These are phyloP conservation scores for Kwoniella dendrophila DNA, from an alignment of 768 basidiomycete genomes.

Conservation along the genomic window DNA sequence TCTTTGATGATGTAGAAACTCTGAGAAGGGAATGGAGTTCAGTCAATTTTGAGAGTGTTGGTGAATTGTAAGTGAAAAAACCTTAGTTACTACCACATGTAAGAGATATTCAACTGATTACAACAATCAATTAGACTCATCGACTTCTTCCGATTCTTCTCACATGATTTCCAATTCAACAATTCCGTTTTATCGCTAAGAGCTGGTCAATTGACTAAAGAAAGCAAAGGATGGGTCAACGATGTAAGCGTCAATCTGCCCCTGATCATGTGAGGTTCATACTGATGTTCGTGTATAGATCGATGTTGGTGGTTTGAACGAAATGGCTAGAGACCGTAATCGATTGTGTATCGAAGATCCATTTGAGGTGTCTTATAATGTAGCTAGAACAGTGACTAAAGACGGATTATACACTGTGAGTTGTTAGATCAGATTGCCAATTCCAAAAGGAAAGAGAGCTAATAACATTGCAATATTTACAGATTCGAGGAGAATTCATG, in stretches of 20 bases:
- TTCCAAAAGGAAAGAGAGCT: neutral
- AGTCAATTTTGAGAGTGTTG: constrained; percentile 87
- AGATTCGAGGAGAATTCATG: constrained; percentile 99
- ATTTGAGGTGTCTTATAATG: constrained; percentile 94
- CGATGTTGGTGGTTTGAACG: constrained; percentile 57
- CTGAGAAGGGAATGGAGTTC: constrained; percentile 90
- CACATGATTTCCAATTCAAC: constrained; percentile 89
- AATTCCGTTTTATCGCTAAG: constrained; percentile 89
- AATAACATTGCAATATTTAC: constrained; percentile 1
- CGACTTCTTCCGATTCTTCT: constrained; percentile 96
- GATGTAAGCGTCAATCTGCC: constrained; percentile 64
- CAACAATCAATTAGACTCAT: constrained; percentile 67
- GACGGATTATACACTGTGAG: constrained; percentile 92
- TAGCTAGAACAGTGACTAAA: constrained; percentile 91
- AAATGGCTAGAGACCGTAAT: constrained; percentile 74
- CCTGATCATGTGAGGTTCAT: neutral
- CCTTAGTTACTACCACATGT: neutral
- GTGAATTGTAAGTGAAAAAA: constrained; percentile 73
- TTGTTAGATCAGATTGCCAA: neutral
- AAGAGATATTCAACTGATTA: constrained; percentile 5
- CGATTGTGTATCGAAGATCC: constrained; percentile 98
- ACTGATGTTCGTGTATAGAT: constrained; percentile 38
- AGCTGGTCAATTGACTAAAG: constrained; percentile 83
- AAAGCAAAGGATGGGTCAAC: constrained; percentile 90
- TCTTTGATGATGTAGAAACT: constrained; percentile 96